Evolutionary conservation across 2,329 filamentous ascomycete species (phyloP), one percentile per base, ranked within the genome.

Genomic region (Daldinia sp.): DNA sequence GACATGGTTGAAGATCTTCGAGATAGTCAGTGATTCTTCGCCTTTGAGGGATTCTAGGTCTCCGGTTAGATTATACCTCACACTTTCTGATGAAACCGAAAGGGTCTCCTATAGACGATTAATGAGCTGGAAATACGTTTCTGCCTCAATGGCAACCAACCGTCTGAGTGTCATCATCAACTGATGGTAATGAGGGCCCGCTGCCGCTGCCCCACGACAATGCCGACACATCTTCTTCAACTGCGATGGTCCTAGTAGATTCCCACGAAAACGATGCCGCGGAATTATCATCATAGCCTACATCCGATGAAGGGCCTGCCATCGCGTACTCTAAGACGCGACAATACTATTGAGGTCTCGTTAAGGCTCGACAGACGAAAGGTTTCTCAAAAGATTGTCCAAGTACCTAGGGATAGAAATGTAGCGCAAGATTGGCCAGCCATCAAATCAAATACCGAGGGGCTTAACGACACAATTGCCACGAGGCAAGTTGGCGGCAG

Each of bases 1-100:
- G 76, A 76, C 70, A 74, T 74, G 6, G 75, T 77, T 6, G 76
- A 77, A 18, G 75, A 76, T 46, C 76, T 77, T 65, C 2, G 39
- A 26, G 41, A 9, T 12, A 6, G 61, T 69, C 20, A 69, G 56
- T 5, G 50, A 41, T 13, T 58, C 6, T 44, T 10, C 5, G 3
- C 5, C 42, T 51, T 37, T 30, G 2, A n/a, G 33, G 9, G 6
- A 51, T 59, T 9, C 23, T 15, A 39, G 13, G 26, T n/a, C 1
- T 39, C 37, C 30, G n/a, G 9, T 28, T 18, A 18, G 18, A 10
- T 26, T 46, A 44, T 70, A 72, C 70, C 65, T 60, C 23, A 69
- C 53, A 18, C 68, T 72, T 28, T 54, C 65, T 35, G 65, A 53
- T 15, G 46, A 51, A n/a, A 66, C 37, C 18, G 68, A 72, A 20